Evolutionary conservation across 352 stramenopile genomes (phyloP).

Genomic region (Phytophthora hybrid): DNA sequence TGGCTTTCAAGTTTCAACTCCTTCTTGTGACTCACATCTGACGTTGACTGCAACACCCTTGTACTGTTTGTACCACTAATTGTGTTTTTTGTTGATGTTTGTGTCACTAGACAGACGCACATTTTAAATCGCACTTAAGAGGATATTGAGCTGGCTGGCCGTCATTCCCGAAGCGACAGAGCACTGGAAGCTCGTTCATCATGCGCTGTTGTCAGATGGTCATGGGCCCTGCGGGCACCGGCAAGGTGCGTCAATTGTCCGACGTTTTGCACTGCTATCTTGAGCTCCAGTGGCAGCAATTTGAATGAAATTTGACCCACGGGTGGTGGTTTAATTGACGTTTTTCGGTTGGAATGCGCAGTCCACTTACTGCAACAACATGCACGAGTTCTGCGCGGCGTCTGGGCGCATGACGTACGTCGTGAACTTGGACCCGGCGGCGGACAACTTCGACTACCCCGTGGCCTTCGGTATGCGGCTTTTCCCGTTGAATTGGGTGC

Average conservation of each 20-base stretch:
- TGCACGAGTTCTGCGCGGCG: slow-evolving; percentile 92
- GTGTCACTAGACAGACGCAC: not conserved
- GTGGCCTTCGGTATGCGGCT: slow-evolving; percentile 82
- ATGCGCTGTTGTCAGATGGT: slow-evolving; percentile 93
- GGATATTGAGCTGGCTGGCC: slow-evolving; percentile 14
- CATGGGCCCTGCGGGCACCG: slow-evolving; percentile 91
- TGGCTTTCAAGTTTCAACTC: not conserved
- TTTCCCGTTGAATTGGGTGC: slow-evolving; percentile 18
- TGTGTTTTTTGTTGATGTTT: not conserved
- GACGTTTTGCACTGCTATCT: not conserved
- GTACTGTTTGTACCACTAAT: not conserved
- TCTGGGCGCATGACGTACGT: slow-evolving; percentile 92
- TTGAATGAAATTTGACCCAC: slow-evolving; percentile 16
- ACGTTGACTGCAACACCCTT: not conserved
- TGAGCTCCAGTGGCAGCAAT: slow-evolving; percentile 16
- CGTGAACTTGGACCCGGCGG: slow-evolving; percentile 97
- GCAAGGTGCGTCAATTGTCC: slow-evolving; percentile 70
- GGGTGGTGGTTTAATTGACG: slow-evolving; percentile 13
- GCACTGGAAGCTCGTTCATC: slow-evolving; percentile 17
- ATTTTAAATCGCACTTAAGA: slow-evolving; percentile 19
- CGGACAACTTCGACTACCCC: slow-evolving; percentile 91
- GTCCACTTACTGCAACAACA: slow-evolving; percentile 95
- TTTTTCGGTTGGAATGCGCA: slow-evolving; percentile 37
- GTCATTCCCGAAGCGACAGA: slow-evolving; percentile 30
- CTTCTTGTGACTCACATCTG: not conserved